Base-by-base conservation (phyloP, 2,329 filamentous ascomycete genomes). In the Aureobasidium mangrovei region DNA sequence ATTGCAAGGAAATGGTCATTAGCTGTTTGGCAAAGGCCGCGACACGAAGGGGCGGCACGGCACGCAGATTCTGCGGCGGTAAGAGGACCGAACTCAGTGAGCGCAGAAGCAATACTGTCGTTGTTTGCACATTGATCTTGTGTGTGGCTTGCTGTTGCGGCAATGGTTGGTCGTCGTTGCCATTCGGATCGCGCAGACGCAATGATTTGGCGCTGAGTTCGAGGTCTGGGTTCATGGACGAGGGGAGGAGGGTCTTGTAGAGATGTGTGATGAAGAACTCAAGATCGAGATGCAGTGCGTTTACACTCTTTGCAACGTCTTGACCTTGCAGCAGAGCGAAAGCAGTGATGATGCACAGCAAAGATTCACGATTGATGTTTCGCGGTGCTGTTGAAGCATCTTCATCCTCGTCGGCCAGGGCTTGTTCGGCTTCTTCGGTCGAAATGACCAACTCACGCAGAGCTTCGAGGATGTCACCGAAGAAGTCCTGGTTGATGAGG, bases 401-500 rank as follows among this genome's bases (percentile, higher is more conserved):
- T 8, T 72, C 68, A 7, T 72, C 70, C 2, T 73, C 63, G 10
- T 69, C 69, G n/a, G 69, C 66, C 38, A 72, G 68, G 3, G 75
- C 76, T 12, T 78, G 74, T 0, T 77, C 75, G 12, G 63, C 67
- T n/a, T 72, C 65, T 55, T 75, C 69, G 51, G 86, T 85, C 61
- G 91, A 82, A 3, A 82, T 81, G 63, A 97, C 91, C 42, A 98
- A 80, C 60, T 98, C 93, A 69, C 95, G 94, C 38, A 98, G 77
- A 0, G 90, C 91, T 71, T 97, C 93, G 8, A 98, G 80, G 31
- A 98, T 78, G 66, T 98, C 93, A 29, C 91, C 93, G 64, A 98
- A 98, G 75, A 98, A 97, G 67, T 98, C 89, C 66, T 98, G 90
- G 73, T 98, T 98, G 77, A 98, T 98, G 57, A 98, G 79, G 67